phyloP scores from a whole-genome alignment of 176 grass and related monocot genomes.

The Luzula sylvatica region DNA sequence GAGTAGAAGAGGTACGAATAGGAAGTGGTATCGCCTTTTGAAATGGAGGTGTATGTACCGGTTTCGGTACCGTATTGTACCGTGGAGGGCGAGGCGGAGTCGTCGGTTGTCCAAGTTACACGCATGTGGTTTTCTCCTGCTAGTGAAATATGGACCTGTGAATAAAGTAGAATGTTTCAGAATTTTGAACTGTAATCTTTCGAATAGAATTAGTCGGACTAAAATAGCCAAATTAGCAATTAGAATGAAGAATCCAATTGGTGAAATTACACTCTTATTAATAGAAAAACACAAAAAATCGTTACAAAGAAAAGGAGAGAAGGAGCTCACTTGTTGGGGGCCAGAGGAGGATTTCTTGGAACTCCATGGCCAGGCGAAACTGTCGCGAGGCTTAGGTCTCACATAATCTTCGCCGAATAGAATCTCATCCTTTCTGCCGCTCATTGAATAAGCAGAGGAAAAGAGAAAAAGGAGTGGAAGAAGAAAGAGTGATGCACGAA shows the following conservation, averaged over 20 bases:
- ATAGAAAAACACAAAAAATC: neutral
- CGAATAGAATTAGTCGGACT: neutral
- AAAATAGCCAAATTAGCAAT: neutral
- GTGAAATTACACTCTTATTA: neutral
- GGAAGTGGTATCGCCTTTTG: conserved; percentile 66
- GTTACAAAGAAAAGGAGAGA: neutral
- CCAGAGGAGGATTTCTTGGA: neutral
- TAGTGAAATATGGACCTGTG: conserved; percentile 90
- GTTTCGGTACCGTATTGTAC: conserved; percentile 76
- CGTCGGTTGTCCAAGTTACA: conserved; percentile 65
- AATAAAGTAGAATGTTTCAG: neutral
- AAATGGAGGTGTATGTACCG: conserved; percentile 37
- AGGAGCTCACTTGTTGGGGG: conserved; percentile 7
- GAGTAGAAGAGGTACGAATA: conserved; percentile 77
- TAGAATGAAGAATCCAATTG: neutral
- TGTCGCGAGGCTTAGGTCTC: neutral
- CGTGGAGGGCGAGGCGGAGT: conserved; percentile 49
- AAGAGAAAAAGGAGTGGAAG: neutral
- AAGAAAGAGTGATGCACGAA: neutral
- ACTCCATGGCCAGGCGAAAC: neutral
- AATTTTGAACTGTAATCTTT: neutral
- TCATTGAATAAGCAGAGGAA: neutral
- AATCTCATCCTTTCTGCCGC: neutral
- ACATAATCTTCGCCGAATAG: conserved; percentile 7
- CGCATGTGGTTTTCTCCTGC: conserved; percentile 79